phyloP scores from a whole-genome alignment of 1,284 basidiomycete species.

The Fomitopsis palustris region DNA sequence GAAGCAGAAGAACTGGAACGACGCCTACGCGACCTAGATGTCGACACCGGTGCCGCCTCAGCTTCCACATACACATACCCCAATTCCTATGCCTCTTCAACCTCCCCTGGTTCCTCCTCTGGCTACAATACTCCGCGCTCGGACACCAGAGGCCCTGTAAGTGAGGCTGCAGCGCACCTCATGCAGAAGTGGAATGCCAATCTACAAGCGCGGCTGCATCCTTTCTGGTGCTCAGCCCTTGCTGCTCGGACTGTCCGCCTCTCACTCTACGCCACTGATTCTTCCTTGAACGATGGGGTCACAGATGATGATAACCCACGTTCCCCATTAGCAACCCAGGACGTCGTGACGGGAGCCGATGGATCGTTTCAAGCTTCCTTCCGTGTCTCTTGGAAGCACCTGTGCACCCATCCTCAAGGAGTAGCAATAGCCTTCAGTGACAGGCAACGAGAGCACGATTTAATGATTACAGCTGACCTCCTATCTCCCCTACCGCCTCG shows the following conservation, averaged over 20 bases:
- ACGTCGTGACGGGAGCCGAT: slow-evolving; percentile 57
- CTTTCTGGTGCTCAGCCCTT: slow-evolving; percentile 75
- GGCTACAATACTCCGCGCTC: slow-evolving; percentile 12
- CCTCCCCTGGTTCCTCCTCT: slow-evolving; percentile 17
- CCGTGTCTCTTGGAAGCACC: slow-evolving; percentile 60
- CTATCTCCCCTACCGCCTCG: slow-evolving; percentile 31
- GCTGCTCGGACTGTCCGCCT: slow-evolving; percentile 57
- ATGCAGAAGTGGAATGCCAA: slow-evolving; percentile 60
- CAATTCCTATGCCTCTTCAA: not conserved
- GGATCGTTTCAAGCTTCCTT: slow-evolving; percentile 71
- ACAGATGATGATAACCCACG: slow-evolving; percentile 24
- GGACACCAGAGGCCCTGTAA: slow-evolving; percentile 2
- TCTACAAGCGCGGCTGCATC: slow-evolving; percentile 67
- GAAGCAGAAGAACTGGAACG: slow-evolving; percentile 50
- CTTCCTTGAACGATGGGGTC: slow-evolving; percentile 16
- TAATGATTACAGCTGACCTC: slow-evolving; percentile 55
- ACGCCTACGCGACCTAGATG: slow-evolving; percentile 35
- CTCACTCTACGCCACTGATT: slow-evolving; percentile 44
- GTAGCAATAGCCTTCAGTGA: slow-evolving; percentile 59
- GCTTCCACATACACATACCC: slow-evolving; percentile 9
- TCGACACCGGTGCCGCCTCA: slow-evolving; percentile 16
- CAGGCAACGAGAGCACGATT: slow-evolving; percentile 45
- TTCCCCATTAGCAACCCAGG: slow-evolving; percentile 45
- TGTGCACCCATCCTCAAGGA: slow-evolving; percentile 58
- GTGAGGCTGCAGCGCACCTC: slow-evolving; percentile 32